phyloP scores from a whole-genome alignment of 345 rosid species.

The Pugionium cornutum region DNA sequence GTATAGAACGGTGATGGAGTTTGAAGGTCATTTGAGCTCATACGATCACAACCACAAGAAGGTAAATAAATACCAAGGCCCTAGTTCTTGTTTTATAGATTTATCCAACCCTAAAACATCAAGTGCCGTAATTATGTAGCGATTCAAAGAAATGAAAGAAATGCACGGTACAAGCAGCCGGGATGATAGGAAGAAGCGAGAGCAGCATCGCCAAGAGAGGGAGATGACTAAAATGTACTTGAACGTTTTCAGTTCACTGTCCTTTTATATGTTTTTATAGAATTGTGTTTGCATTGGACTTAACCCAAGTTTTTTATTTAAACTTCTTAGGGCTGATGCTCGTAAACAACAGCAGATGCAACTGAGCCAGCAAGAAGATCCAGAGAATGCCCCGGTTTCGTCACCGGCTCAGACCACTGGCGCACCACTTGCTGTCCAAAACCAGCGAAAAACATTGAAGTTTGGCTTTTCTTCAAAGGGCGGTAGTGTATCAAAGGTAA shows the following conservation, averaged over 20 bases:
- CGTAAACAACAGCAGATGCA: conserved; percentile 66
- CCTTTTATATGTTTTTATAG: not conserved
- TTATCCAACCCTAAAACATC: not conserved
- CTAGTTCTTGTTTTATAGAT: not conserved
- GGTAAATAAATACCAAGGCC: conserved; percentile 46
- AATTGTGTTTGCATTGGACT: not conserved
- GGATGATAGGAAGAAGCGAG: conserved; percentile 91
- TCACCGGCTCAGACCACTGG: conserved; percentile 39
- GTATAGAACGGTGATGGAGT: conserved; percentile 93
- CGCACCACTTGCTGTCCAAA: conserved; percentile 66
- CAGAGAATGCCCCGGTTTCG: conserved; percentile 45
- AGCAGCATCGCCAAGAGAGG: conserved; percentile 82
- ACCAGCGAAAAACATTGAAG: conserved; percentile 73
- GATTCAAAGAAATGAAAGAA: conserved; percentile 96
- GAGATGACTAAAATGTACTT: conserved; percentile 87
- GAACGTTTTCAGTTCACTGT: conserved; percentile 38
- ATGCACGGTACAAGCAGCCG: conserved; percentile 83
- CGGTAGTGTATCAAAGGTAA: conserved; percentile 67
- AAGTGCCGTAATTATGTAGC: conserved; percentile 45
- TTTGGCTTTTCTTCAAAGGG: conserved; percentile 87
- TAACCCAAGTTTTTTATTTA: not conserved
- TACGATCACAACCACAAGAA: conserved; percentile 99
- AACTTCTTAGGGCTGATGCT: conserved; percentile 71
- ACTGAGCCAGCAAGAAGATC: conserved; percentile 52
- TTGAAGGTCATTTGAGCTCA: conserved; percentile 92